Conservation (phyloP, 352 stramenopile species). For the Thalassiosira ordinaria region DNA sequence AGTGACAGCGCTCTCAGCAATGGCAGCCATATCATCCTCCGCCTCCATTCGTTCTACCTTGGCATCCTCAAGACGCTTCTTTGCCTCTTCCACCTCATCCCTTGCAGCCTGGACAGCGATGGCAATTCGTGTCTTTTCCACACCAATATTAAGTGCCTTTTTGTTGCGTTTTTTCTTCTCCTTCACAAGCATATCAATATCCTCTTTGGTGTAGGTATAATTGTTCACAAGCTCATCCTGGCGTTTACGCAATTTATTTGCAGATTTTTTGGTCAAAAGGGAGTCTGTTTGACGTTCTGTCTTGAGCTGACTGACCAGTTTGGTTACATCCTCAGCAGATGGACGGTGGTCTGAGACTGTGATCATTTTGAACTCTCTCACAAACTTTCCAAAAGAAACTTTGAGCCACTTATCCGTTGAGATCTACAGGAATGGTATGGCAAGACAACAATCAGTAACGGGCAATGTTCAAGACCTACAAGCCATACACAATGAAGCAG, state of each 20-base stretch:
- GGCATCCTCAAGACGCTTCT: constrained; percentile 59
- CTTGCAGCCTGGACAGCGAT: constrained; percentile 75
- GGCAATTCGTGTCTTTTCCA: constrained; percentile 75
- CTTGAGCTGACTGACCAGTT: constrained; percentile 76
- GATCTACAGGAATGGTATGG: constrained; percentile 40
- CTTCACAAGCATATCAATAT: constrained; percentile 76
- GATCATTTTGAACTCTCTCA: constrained; percentile 80
- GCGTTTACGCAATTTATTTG: constrained; percentile 71
- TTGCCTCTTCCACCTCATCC: constrained; percentile 67
- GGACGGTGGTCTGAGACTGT: constrained; percentile 78
- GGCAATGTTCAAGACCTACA: no score
- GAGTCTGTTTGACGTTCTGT: constrained; percentile 49
- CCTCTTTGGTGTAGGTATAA: constrained; percentile 83
- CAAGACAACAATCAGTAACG: not conserved
- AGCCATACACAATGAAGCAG: not conserved
- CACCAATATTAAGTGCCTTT: constrained; percentile 72
- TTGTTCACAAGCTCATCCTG: constrained; percentile 82
- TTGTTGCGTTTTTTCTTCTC: constrained; percentile 77
- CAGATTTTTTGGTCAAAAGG: constrained; percentile 75
- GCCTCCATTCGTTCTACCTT: constrained; percentile 61
- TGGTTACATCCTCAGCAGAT: constrained; percentile 68
- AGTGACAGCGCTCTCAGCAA: constrained; percentile 52
- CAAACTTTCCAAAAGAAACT: constrained; percentile 76
- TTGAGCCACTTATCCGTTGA: constrained; percentile 77
- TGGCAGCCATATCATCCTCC: constrained; percentile 31